A percentile compares a stretch with the other conserved stretches of the same genome.
Conservation (phyloP, 352 stramenopile species). For the Globisporangium perplexum region DNA sequence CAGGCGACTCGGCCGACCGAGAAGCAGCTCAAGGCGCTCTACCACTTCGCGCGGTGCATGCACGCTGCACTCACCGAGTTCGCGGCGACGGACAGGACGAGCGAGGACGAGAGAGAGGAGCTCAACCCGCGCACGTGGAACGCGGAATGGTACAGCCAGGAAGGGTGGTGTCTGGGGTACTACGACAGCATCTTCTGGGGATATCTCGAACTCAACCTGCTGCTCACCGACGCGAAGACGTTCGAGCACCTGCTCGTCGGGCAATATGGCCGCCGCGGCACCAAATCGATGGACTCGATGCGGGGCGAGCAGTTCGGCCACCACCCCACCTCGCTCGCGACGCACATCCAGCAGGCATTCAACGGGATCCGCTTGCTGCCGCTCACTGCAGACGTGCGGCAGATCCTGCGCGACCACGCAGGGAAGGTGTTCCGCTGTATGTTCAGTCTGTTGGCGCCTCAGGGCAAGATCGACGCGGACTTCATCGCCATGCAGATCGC, state of each 20-base stretch:
- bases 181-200: constrained; percentile 14
- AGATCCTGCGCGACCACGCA: constrained; percentile 11
- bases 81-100: constrained; percentile 14
- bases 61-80: constrained; percentile 21
- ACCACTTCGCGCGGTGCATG: constrained; percentile 24
- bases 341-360: not conserved
- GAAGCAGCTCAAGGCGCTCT: constrained; percentile 15
- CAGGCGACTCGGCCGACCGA: too few species aligned
- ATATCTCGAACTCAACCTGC: constrained; percentile 29
- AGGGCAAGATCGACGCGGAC: not conserved
- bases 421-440: constrained; percentile 15
- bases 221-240: constrained; percentile 21
- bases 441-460: not conserved
- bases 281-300: not conserved
- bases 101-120: constrained; percentile 17
- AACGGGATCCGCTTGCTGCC: not conserved
- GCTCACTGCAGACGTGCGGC: not conserved
- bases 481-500: not conserved
- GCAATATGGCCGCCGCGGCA: not conserved
- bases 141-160: not conserved
- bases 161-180: constrained; percentile 6
- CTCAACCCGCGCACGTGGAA: constrained; percentile 21
- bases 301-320: not conserved
- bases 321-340: not conserved
- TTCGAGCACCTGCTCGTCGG: constrained; percentile 15